A percentile compares a stretch with the other conserved stretches of the same genome.
Conservation (phyloP, 1,284 basidiomycete species). For the Sporisorium exsertum region DNA sequence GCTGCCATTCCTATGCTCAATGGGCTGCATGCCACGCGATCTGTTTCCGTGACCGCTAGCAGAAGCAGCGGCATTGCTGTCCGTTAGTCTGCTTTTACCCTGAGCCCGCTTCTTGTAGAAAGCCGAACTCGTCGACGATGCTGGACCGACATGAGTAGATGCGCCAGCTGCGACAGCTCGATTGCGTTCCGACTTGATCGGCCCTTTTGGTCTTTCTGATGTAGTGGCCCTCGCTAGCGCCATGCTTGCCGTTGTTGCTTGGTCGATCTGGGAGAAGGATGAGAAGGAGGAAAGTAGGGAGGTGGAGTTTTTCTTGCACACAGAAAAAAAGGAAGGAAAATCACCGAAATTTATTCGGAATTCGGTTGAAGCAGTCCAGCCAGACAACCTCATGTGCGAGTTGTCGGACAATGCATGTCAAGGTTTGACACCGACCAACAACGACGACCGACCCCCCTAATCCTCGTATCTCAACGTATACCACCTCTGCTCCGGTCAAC, state of each 20-base stretch:
- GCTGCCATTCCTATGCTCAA: neutral
- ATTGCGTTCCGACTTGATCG: conserved; percentile 47
- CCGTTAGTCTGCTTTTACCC: conserved; percentile 3
- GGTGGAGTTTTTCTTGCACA: conserved; percentile 21
- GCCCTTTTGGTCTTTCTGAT: conserved; percentile 1
- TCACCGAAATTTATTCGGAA: conserved; percentile 20
- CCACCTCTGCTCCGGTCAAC: neutral
- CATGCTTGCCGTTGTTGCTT: conserved; percentile 12
- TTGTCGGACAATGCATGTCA: neutral
- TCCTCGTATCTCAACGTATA: neutral
- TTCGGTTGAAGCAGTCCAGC: conserved; percentile 10
- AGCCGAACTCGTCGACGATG: conserved; percentile 33
- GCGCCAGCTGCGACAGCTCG: conserved; percentile 23
- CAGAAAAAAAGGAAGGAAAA: conserved; percentile 1
- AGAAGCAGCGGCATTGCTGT: conserved; percentile 9
- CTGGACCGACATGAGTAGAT: neutral
- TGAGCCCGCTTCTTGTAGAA: conserved; percentile 44
- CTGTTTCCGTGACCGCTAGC: conserved; percentile 6
- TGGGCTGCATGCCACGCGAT: neutral
- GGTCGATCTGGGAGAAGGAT: neutral
- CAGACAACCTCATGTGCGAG: neutral
- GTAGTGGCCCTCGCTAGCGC: conserved; percentile 7
- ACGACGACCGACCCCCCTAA: neutral
- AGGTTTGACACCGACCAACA: neutral
- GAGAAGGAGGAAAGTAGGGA: neutral